phyloP scores from a whole-genome alignment of 2,329 filamentous ascomycete species.

The Aureobasidium sp. region DNA sequence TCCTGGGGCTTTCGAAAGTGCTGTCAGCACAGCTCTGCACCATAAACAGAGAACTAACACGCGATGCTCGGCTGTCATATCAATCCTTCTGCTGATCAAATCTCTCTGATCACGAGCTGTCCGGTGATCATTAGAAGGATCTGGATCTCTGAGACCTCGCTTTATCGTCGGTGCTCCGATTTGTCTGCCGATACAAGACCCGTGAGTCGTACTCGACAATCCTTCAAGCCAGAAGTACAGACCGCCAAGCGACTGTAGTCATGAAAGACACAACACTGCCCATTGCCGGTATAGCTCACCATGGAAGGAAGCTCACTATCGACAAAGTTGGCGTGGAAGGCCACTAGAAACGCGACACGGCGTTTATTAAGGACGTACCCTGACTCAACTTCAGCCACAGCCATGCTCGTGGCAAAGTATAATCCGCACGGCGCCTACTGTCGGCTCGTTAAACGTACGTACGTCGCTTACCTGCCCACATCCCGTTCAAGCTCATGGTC shows the following conservation, averaged over 20 bases:
- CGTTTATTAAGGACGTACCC: neutral
- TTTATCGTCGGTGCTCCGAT: neutral
- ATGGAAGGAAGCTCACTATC: neutral
- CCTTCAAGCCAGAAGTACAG: neutral
- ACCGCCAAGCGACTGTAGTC: neutral
- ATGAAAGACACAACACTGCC: neutral
- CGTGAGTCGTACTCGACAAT: neutral
- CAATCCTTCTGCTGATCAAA: neutral
- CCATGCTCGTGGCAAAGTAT: constrained; percentile 2
- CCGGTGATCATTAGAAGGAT: neutral
- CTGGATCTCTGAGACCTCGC: neutral
- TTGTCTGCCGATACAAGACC: neutral
- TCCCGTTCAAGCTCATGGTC: neutral
- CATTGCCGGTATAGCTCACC: neutral
- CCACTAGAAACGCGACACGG: neutral
- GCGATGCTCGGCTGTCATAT: neutral
- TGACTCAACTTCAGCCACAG: neutral
- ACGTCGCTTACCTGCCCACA: neutral
- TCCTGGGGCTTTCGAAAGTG: neutral
- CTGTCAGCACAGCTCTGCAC: neutral
- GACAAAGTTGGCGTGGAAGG: constrained; percentile 5
- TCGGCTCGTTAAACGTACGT: neutral
- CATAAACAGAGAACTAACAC: neutral
- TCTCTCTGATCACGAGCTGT: neutral
- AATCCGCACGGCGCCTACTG: neutral